Conservation (phyloP, 176 grass and related monocot genomes). For the Triticum aestivum region IWGSC_CS_RefSeq_v2.1 NC_057800.1:86753205-86753704, state of each 20-base stretch:
- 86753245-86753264: background rate
- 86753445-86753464: background rate
- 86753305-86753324: background rate
- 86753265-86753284: background rate
- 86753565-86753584: slow-evolving; percentile 10
- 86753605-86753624: slow-evolving; percentile 55
- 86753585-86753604: background rate
- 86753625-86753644: slow-evolving; percentile 34
- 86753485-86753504: background rate
- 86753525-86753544: slow-evolving; percentile 18
- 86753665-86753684: slow-evolving; percentile 44
- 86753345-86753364: background rate
- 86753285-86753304: background rate
- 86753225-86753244: too few relatives aligned
- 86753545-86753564: background rate
- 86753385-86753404: background rate
- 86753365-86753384: too few relatives aligned
- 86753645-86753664: slow-evolving; percentile 37
- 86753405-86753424: background rate
- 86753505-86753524: slow-evolving; percentile 2
- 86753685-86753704: slow-evolving; percentile 52
- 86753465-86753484: background rate
- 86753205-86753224: too few relatives aligned
- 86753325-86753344: background rate
- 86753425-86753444: background rate